These are phyloP conservation scores for Crotalaria pallida DNA, from an alignment of 306 rosid genomes.

Conservation along the genomic window DNA sequence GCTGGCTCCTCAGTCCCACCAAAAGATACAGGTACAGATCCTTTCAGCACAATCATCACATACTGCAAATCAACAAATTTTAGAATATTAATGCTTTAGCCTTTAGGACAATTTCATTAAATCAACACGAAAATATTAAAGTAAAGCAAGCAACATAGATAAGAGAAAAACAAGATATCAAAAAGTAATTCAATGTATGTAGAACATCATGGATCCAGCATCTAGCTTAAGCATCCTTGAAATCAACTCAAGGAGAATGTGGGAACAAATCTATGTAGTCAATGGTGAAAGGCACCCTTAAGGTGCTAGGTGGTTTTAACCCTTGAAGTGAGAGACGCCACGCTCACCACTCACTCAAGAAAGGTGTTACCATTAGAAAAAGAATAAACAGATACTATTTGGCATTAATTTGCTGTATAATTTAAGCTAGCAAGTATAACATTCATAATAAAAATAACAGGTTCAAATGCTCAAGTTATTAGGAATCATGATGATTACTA, in stretches of 20 bases:
- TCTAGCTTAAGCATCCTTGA: background rate
- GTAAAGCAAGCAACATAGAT: background rate
- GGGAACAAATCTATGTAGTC: slow-evolving; percentile 5
- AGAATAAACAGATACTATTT: background rate
- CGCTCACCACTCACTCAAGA: background rate
- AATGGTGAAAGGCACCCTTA: background rate
- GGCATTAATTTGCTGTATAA: background rate
- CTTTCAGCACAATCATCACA: slow-evolving; percentile 93
- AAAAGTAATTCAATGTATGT: background rate
- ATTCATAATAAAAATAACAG: background rate
- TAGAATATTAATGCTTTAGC: background rate
- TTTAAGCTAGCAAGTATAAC: background rate
- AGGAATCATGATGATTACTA: too few relatives aligned
- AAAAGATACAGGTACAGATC: slow-evolving; percentile 86
- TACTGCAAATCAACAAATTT: slow-evolving; percentile 45
- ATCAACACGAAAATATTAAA: background rate
- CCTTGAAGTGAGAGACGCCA: background rate
- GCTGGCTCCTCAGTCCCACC: slow-evolving; percentile 91
- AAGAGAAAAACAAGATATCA: background rate
- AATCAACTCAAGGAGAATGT: background rate
- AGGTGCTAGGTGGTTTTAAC: background rate
- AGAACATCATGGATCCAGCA: slow-evolving; percentile 14
- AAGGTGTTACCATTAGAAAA: background rate
- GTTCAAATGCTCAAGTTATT: background rate
- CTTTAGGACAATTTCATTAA: background rate